Percentiles rank a stretch among this genome's conserved stretches.
Evolutionary conservation across 768 basidiomycete genomes (phyloP).

Genomic region (Tylopilus intermedius): DNA sequence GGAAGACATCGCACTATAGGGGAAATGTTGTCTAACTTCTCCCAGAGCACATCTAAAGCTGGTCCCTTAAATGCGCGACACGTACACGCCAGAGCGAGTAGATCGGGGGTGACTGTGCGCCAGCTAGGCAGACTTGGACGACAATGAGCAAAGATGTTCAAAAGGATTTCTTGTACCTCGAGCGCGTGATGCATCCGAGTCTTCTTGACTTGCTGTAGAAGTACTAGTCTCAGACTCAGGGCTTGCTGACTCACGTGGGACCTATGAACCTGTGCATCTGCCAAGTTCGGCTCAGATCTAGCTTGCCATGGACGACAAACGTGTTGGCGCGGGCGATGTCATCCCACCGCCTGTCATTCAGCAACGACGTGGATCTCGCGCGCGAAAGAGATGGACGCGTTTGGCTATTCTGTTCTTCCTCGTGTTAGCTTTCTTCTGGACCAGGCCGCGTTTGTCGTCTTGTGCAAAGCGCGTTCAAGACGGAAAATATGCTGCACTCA

Average conservation of each 20-base stretch:
- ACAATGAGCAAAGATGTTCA: too few relatives aligned
- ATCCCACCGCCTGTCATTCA: slow-evolving; percentile 20
- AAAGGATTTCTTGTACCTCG: too few relatives aligned
- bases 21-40: too few relatives aligned
- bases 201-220: too few relatives aligned
- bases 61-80: too few relatives aligned
- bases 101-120: too few relatives aligned
- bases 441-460: not conserved
- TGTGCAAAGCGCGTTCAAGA: slow-evolving; percentile 7
- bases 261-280: not conserved
- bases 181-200: too few relatives aligned
- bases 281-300: not conserved
- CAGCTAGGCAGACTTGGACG: not conserved
- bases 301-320: slow-evolving; percentile 21
- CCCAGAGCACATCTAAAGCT: too few relatives aligned
- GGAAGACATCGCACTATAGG: too few relatives aligned
- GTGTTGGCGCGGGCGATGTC: not conserved
- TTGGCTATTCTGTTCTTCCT: slow-evolving; percentile 11
- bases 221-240: too few relatives aligned
- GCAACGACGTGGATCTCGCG: not conserved
- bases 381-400: slow-evolving; percentile 13
- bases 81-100: too few relatives aligned
- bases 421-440: slow-evolving; percentile 16
- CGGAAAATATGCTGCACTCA: slow-evolving; percentile 12
- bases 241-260: not conserved